These are phyloP conservation scores for Fraxinus anomala DNA, from an alignment of 257 asterid genomes.

Conservation along the genomic window DNA sequence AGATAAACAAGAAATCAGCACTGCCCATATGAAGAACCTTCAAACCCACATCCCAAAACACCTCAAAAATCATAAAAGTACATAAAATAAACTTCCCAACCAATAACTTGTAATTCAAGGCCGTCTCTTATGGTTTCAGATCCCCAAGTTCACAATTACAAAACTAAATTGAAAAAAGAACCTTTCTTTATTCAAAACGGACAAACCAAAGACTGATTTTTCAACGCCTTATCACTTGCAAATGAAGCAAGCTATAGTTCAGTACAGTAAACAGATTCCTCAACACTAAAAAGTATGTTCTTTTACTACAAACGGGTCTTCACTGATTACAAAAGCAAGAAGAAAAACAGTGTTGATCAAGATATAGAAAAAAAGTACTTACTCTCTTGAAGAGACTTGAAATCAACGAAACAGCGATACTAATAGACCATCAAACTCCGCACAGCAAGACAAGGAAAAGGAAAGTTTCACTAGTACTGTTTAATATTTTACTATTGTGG, in stretches of 20 bases:
- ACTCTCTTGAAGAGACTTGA: constrained; percentile 27
- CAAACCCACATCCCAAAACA: constrained; percentile 47
- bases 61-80: constrained; percentile 42
- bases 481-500: constrained; percentile 4
- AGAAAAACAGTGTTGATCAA: constrained; percentile 9
- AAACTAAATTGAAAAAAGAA: constrained; percentile 34
- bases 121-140: constrained; percentile 43
- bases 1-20: constrained; percentile 19
- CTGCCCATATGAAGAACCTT: constrained; percentile 25
- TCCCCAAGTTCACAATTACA: constrained; percentile 52
- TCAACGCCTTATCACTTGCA: constrained; percentile 57
- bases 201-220: constrained; percentile 38
- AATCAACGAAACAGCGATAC: constrained; percentile 34
- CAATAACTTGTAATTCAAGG: constrained; percentile 52
- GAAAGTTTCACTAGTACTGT: constrained; percentile 18
- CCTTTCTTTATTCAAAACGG: constrained; percentile 41
- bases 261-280: constrained; percentile 28
- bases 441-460: constrained; percentile 27
- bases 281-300: constrained; percentile 28
- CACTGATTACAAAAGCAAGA: constrained; percentile 12
- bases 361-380: constrained; percentile 18
- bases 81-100: constrained; percentile 13
- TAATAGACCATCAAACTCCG: constrained; percentile 30
- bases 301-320: constrained; percentile 24
- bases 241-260: constrained; percentile 55